Conservation (phyloP, 202 grass and related monocot genomes). For the Bolboschoenoplectus hybrid region DNA sequence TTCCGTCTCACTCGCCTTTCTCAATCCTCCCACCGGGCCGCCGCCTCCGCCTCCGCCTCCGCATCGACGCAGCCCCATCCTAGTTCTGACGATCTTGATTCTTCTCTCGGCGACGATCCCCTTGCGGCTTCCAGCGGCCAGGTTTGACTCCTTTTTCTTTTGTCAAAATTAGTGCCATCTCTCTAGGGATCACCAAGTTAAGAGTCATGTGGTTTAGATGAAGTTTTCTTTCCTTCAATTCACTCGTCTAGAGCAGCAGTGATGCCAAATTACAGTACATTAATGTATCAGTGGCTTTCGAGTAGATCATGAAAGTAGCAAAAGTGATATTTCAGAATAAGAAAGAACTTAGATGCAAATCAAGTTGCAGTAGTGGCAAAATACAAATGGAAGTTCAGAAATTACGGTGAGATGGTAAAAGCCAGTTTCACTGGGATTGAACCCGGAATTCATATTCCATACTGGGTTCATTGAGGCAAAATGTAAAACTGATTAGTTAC, state of each 20-base stretch:
- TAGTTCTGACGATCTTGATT: constrained; percentile 62
- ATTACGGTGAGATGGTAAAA: not conserved
- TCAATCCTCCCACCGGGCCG: constrained; percentile 51
- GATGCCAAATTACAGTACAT: not conserved
- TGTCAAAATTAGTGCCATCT: not conserved
- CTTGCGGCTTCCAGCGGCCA: constrained; percentile 80
- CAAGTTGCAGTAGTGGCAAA: not conserved
- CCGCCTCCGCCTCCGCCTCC: constrained; percentile 27
- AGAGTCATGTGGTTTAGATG: not conserved
- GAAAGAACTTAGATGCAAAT: not conserved
- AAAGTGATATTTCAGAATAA: not conserved
- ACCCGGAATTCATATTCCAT: constrained; percentile 2
- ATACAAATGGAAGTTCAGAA: not conserved
- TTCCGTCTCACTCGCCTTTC: constrained; percentile 84
- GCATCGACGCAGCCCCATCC: constrained; percentile 9
- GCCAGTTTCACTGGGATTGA: not conserved
- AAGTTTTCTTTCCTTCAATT: not conserved
- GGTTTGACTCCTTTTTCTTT: constrained; percentile 36
- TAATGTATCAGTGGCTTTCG: not conserved
- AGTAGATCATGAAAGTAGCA: not conserved
- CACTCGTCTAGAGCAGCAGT: not conserved
- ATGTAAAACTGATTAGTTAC: not conserved
- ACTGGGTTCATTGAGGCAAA: not conserved
- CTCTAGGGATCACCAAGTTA: not conserved
- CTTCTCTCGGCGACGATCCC: constrained; percentile 86